Evolutionary conservation across 176 grass and related monocot genomes (phyloP).

Genomic region (Themeda triandra): DNA sequence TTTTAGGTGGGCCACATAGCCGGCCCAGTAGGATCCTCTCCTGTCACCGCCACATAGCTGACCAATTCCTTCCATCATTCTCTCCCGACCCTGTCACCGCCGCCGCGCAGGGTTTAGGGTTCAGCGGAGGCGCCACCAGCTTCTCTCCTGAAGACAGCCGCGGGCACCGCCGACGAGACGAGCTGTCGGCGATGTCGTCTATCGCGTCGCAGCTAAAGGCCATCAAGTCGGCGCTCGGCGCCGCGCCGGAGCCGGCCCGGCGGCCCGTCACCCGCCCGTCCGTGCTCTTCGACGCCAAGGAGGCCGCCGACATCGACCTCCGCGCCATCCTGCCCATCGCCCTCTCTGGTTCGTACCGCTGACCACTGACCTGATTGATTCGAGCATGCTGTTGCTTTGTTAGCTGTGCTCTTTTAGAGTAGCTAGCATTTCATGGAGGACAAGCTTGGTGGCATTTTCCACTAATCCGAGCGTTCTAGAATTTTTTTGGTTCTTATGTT

Average conservation of each 20-base stretch:
- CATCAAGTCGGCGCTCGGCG: constrained; percentile 66
- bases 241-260: constrained; percentile 33
- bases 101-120: constrained; percentile 41
- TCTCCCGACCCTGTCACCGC: not conserved
- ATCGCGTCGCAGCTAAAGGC: constrained; percentile 76
- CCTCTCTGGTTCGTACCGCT: constrained; percentile 46
- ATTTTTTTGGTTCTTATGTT: not conserved
- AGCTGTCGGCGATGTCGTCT: constrained; percentile 32
- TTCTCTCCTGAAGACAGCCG: not conserved
- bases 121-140: constrained; percentile 13
- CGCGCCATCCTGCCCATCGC: constrained; percentile 74
- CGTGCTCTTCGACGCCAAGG: constrained; percentile 68
- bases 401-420: not conserved
- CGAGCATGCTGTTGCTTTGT: not conserved
- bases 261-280: constrained; percentile 63
- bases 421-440: not conserved
- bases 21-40: too few relatives aligned
- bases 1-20: not conserved
- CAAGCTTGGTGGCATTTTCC: not conserved
- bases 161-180: too few relatives aligned
- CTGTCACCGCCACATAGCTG: not conserved
- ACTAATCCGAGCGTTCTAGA: not conserved
- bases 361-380: not conserved
- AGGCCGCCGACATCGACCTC: constrained; percentile 78
- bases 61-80: not conserved